Conservation (phyloP, 441 rosid species). For the Codiaeum variegatum region DNA sequence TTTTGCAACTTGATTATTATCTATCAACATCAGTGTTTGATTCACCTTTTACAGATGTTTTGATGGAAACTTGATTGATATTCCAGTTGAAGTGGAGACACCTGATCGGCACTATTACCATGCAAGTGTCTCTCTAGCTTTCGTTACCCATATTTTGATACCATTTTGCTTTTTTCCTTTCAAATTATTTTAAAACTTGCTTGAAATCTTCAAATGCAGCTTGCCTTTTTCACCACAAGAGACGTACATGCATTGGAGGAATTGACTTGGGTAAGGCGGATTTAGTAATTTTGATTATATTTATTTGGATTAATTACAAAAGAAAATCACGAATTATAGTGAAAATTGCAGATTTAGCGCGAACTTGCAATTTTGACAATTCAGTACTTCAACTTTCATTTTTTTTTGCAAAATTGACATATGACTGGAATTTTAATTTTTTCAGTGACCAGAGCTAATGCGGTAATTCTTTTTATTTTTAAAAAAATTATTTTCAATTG, state of each 20-base stretch:
- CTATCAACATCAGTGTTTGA: constrained; percentile 5
- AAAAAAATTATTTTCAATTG: too few relatives aligned
- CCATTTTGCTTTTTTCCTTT: background rate
- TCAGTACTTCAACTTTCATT: too few relatives aligned
- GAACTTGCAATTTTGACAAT: too few relatives aligned
- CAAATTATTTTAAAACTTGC: constrained; percentile 7
- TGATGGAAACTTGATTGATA: constrained; percentile 78
- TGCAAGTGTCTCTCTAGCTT: constrained; percentile 37
- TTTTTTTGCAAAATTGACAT: too few relatives aligned
- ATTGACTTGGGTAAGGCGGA: constrained; percentile 72
- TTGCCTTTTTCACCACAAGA: constrained; percentile 77
- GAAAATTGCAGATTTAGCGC: too few relatives aligned
- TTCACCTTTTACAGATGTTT: constrained; percentile 47
- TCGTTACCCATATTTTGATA: constrained; percentile 1
- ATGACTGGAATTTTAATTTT: too few relatives aligned
- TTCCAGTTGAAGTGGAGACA: constrained; percentile 86
- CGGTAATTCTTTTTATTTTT: too few relatives aligned
- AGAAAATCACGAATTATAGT: too few relatives aligned
- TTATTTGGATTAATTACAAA: too few relatives aligned
- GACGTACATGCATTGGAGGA: constrained; percentile 70
- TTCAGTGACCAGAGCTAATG: too few relatives aligned
- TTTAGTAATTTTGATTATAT: background rate
- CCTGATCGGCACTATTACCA: constrained; percentile 93
- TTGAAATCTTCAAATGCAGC: constrained; percentile 40
- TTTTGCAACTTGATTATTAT: background rate